Percentiles rank a stretch among this genome's conserved stretches.
These are phyloP conservation scores for Ceratopteris richardii DNA, from an alignment of 75 land plant genomes.

Conservation along the genomic window DNA sequence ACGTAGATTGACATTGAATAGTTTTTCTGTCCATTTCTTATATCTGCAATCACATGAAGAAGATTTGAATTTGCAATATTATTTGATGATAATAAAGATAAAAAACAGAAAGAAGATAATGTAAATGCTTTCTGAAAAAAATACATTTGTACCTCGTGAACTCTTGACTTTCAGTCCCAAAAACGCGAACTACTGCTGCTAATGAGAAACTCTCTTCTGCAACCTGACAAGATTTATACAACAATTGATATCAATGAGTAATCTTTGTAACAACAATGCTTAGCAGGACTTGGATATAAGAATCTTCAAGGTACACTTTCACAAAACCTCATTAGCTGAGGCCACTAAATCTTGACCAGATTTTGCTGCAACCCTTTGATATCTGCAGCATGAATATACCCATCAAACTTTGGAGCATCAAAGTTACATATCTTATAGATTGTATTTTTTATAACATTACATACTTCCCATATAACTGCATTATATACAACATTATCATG, in stretches of 20 bases:
- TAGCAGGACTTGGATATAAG: too few species aligned
- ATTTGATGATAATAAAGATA: too few species aligned
- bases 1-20: constrained; percentile 65
- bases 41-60: constrained; percentile 35
- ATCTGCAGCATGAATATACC: constrained; percentile 29
- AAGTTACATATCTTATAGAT: too few species aligned
- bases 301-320: too few species aligned
- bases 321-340: constrained; percentile 67
- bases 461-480: constrained; percentile 65
- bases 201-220: constrained; percentile 86
- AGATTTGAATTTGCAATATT: too few species aligned
- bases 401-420: too few species aligned
- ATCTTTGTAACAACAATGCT: too few species aligned
- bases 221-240: constrained; percentile 36
- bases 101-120: too few species aligned
- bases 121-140: background rate
- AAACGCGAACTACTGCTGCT: constrained; percentile 70
- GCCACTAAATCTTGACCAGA: constrained; percentile 70
- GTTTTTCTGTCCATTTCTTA: constrained; percentile 53
- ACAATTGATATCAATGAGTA: too few species aligned
- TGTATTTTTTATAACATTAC: constrained; percentile 6
- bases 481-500: constrained; percentile 37
- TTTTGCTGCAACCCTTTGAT: constrained; percentile 71
- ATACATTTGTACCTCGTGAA: constrained; percentile 35
- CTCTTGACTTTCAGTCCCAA: constrained; percentile 84